phyloP scores from a whole-genome alignment of 192 early-diverging fungal species.

The Polychytrium aggregatum region DNA sequence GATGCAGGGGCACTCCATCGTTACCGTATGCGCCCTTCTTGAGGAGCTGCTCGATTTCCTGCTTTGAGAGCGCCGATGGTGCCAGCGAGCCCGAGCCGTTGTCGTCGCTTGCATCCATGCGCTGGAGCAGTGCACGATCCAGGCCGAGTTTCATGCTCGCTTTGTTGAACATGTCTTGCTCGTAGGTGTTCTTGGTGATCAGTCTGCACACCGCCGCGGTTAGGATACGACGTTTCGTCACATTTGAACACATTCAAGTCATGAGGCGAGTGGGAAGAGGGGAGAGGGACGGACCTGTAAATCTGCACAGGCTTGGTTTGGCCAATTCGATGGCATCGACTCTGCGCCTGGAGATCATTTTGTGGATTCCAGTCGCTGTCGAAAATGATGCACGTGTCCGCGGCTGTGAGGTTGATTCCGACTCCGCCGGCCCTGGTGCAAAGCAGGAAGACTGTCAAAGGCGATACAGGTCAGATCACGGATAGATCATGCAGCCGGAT shows the following conservation, averaged over 20 bases:
- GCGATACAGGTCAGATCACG: not conserved
- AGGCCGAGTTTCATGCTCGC: constrained; percentile 79
- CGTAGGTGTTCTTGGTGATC: constrained; percentile 73
- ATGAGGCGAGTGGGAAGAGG: constrained; percentile 1
- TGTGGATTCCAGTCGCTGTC: constrained; percentile 86
- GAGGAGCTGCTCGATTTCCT: constrained; percentile 72
- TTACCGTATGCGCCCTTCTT: constrained; percentile 80
- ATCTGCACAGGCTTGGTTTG: constrained; percentile 78
- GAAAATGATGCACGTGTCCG: constrained; percentile 80
- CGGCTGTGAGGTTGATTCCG: constrained; percentile 79
- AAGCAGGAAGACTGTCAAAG: constrained; percentile 56
- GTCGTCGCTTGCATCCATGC: constrained; percentile 42
- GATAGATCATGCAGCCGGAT: no score
- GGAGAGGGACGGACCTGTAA: constrained; percentile 12
- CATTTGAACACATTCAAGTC: constrained; percentile 30
- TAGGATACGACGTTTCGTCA: no score
- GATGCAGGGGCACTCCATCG: no score
- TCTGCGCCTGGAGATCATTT: constrained; percentile 79
- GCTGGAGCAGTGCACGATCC: constrained; percentile 65
- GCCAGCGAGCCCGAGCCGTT: constrained; percentile 17
- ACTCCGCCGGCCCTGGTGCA: constrained; percentile 81
- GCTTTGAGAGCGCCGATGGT: constrained; percentile 50
- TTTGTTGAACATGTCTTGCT: constrained; percentile 82
- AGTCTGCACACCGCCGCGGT: no score
- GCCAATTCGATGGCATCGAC: constrained; percentile 75